Percentiles rank a stretch among this genome's conserved stretches.
phyloP scores from a whole-genome alignment of 2,329 filamentous ascomycete genomes.

The Incumbomyces delicatus region DNA sequence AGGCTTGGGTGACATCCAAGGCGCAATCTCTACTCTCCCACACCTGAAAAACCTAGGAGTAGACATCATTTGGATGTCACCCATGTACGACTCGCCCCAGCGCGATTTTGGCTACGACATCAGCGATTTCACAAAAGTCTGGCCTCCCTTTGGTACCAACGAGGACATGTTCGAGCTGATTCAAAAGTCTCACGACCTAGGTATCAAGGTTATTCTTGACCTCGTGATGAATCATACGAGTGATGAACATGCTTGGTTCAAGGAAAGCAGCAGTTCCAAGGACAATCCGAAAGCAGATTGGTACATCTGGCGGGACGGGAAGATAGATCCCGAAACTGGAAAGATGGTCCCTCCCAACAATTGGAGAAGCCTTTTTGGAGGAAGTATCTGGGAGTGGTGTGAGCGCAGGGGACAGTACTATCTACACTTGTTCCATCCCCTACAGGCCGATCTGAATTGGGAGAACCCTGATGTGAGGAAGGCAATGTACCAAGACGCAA shows the following conservation, averaged over 20 bases:
- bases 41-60: constrained; percentile 22
- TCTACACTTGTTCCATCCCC: constrained; percentile 57
- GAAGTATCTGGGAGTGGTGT: constrained; percentile 12
- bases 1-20: constrained; percentile 22
- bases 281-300: constrained; percentile 45
- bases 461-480: constrained; percentile 52
- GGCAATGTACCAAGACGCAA: constrained; percentile 56
- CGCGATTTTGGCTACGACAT: constrained; percentile 61
- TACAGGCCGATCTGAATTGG: constrained; percentile 71
- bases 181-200: constrained; percentile 47
- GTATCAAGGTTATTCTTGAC: constrained; percentile 62
- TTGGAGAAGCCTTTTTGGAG: constrained; percentile 32
- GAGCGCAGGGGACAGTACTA: constrained; percentile 48
- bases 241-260: constrained; percentile 46
- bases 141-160: constrained; percentile 55
- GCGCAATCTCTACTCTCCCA: constrained; percentile 20
- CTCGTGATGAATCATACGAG: constrained; percentile 69
- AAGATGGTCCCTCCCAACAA: constrained; percentile 49
- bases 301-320: constrained; percentile 55
- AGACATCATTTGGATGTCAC: constrained; percentile 30
- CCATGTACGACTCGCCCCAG: constrained; percentile 53
- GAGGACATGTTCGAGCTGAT: constrained; percentile 55
- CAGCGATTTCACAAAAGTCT: constrained; percentile 55
- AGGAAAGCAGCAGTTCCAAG: constrained; percentile 34
- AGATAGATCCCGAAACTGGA: constrained; percentile 44